Evolutionary conservation across 805 yeast species (phyloP).

Genomic region (Metschnikowia kofuensis): DNA sequence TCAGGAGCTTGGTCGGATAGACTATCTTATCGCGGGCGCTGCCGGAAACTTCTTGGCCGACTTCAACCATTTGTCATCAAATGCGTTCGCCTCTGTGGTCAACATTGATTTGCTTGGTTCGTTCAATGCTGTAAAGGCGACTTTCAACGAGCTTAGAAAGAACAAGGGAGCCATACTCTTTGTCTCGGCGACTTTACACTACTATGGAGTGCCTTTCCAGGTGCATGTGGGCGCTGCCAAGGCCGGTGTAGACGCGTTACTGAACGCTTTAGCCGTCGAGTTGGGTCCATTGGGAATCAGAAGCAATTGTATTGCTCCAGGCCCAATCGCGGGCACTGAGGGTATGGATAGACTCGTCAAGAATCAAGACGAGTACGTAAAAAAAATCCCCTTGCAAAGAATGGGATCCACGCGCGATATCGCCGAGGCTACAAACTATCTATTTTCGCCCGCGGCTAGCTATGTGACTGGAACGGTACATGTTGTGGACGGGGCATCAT

Average conservation of each 20-base stretch:
- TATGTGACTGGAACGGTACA: slow-evolving; percentile 26
- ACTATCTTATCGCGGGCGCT: slow-evolving; percentile 44
- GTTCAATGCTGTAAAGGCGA: slow-evolving; percentile 40
- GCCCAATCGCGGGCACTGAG: slow-evolving; percentile 28
- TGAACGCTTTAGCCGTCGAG: slow-evolving; percentile 30
- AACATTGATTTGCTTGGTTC: slow-evolving; percentile 41
- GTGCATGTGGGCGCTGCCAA: slow-evolving; percentile 30
- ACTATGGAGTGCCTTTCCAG: slow-evolving; percentile 42
- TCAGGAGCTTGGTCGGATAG: slow-evolving; percentile 38
- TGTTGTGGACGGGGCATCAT: slow-evolving; percentile 28
- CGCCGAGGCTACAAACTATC: slow-evolving; percentile 28
- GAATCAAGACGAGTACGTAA: slow-evolving; percentile 9
- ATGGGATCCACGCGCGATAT: slow-evolving; percentile 27
- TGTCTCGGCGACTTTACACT: slow-evolving; percentile 43
- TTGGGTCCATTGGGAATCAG: slow-evolving; percentile 30
- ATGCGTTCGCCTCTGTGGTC: slow-evolving; percentile 40
- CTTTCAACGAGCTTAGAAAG: slow-evolving; percentile 35
- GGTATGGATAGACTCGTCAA: slow-evolving; percentile 24
- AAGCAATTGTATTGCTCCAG: slow-evolving; percentile 28
- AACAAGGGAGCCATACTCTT: slow-evolving; percentile 37
- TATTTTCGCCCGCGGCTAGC: slow-evolving; percentile 26
- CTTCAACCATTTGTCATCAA: slow-evolving; percentile 42
- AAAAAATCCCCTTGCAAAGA: slow-evolving; percentile 24
- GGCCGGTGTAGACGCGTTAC: slow-evolving; percentile 30
- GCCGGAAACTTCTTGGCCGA: slow-evolving; percentile 43